phyloP scores from a whole-genome alignment of 1,284 basidiomycete genomes.

The Ganoderma lucidum region DNA sequence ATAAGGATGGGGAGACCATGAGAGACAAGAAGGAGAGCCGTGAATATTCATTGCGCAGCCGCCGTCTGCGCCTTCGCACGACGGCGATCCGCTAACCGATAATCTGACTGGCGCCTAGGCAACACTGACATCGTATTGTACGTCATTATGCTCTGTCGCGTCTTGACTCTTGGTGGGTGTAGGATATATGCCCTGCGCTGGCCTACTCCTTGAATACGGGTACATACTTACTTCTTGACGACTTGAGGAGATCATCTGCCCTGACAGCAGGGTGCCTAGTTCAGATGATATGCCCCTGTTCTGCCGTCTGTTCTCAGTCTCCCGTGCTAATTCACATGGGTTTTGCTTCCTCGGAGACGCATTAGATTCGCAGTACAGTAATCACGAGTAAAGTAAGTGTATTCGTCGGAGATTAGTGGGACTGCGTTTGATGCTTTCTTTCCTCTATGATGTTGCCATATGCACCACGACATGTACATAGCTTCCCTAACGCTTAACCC shows the following conservation, averaged over 20 bases:
- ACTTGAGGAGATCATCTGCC: too few relatives aligned
- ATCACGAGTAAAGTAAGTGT: background rate
- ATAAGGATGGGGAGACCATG: background rate
- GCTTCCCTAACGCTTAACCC: slow-evolving; percentile 3
- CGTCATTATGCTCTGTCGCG: background rate
- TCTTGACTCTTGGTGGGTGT: background rate
- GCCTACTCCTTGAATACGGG: too few relatives aligned
- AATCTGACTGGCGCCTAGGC: background rate
- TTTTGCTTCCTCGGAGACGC: background rate
- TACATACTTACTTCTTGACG: too few relatives aligned
- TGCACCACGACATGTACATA: background rate
- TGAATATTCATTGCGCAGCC: background rate
- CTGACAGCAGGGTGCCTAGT: background rate
- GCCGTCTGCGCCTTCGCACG: background rate
- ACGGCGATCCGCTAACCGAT: background rate
- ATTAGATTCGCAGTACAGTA: background rate
- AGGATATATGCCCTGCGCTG: too few relatives aligned
- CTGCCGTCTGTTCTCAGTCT: background rate
- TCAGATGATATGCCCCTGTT: background rate
- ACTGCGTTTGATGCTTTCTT: slow-evolving; percentile 16
- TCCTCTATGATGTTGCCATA: slow-evolving; percentile 21
- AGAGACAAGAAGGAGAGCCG: background rate
- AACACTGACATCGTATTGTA: background rate
- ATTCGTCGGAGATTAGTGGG: background rate
- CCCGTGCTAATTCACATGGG: background rate